A percentile compares a stretch with the other conserved stretches of the same genome.
These are phyloP conservation scores for Mangifera indica DNA, from an alignment of 345 rosid species.

Conservation along the genomic window DNA sequence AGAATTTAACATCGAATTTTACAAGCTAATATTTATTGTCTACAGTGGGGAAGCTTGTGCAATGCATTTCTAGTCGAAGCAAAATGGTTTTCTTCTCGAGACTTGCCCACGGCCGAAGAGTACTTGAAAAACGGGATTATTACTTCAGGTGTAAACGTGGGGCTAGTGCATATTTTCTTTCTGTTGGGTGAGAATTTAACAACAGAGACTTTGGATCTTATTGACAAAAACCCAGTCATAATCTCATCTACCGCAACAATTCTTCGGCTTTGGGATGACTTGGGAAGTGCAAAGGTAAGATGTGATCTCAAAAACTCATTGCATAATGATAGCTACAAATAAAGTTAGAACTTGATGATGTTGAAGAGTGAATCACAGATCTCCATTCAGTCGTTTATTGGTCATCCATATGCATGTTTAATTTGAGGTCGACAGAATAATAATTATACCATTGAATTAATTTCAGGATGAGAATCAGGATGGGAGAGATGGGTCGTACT, in stretches of 20 bases:
- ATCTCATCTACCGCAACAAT: constrained; percentile 41
- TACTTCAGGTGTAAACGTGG: constrained; percentile 53
- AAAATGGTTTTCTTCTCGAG: constrained; percentile 45
- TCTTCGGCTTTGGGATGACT: constrained; percentile 60
- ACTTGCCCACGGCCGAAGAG: constrained; percentile 37
- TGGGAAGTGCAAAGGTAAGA: constrained; percentile 56
- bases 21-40: background rate
- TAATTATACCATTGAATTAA: too few relatives aligned
- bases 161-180: constrained; percentile 48
- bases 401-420: too few relatives aligned
- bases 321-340: too few relatives aligned
- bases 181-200: constrained; percentile 42
- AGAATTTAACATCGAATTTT: background rate
- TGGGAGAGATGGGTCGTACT: constrained; percentile 57
- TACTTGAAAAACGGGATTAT: constrained; percentile 53
- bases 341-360: too few relatives aligned
- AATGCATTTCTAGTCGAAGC: constrained; percentile 61
- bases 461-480: constrained; percentile 53
- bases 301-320: too few relatives aligned
- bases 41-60: constrained; percentile 56
- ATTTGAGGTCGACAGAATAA: too few relatives aligned
- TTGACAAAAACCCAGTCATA: constrained; percentile 34
- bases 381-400: too few relatives aligned
- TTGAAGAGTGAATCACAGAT: too few relatives aligned
- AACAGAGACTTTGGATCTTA: constrained; percentile 27